These are phyloP conservation scores for Stellera chamaejasme DNA, from an alignment of 345 rosid species.

Conservation along the genomic window DNA sequence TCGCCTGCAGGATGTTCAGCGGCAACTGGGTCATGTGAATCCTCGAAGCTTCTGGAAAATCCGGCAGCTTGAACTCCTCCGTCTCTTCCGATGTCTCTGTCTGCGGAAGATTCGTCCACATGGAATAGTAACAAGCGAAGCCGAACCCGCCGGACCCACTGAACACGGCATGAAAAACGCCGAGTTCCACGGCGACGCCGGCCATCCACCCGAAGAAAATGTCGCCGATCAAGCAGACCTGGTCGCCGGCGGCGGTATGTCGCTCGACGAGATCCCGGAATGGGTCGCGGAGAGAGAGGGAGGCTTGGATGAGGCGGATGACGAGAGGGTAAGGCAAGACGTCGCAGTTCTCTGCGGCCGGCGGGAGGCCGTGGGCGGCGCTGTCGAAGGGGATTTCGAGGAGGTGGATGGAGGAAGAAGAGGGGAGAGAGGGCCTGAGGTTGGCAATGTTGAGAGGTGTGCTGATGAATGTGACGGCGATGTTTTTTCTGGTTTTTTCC, in stretches of 20 bases:
- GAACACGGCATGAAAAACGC: neutral
- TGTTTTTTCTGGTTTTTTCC: too few species aligned
- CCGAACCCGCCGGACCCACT: slow-evolving; percentile 28
- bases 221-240: neutral
- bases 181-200: neutral
- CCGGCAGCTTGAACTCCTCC: neutral
- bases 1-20: slow-evolving; percentile 27
- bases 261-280: neutral
- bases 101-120: slow-evolving; percentile 40
- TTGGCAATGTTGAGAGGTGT: neutral
- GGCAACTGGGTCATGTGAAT: slow-evolving; percentile 40
- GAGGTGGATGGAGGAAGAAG: neutral
- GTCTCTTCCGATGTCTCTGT: neutral
- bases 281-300: slow-evolving; percentile 28
- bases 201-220: neutral
- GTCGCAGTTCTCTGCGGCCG: slow-evolving; percentile 3
- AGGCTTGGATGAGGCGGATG: slow-evolving; percentile 42
- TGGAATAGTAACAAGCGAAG: slow-evolving; percentile 41
- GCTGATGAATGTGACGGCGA: neutral
- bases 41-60: slow-evolving; percentile 16
- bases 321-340: slow-evolving; percentile 14
- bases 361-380: neutral
- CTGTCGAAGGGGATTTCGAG: neutral
- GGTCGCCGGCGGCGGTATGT: neutral
- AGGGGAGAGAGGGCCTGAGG: neutral